These are phyloP conservation scores for Citrus mangshanensis DNA, from an alignment of 345 rosid genomes.

Conservation along the genomic window DNA sequence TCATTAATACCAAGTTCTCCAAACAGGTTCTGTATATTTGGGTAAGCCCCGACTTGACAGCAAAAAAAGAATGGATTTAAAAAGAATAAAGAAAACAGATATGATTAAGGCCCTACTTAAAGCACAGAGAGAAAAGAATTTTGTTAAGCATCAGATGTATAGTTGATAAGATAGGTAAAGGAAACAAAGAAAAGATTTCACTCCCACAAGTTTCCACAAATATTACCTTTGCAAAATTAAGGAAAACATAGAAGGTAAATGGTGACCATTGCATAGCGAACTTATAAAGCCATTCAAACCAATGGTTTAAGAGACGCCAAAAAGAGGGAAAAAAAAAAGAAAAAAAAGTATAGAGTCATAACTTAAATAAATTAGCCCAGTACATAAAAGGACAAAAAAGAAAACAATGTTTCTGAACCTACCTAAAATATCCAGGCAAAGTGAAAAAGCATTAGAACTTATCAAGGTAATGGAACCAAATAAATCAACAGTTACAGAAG, in stretches of 20 bases:
- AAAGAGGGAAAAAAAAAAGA: background rate
- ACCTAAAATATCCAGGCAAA: conserved; percentile 66
- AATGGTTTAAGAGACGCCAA: background rate
- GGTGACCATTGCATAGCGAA: background rate
- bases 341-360: background rate
- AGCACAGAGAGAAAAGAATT: too few species aligned
- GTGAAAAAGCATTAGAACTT: conserved; percentile 8
- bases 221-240: too few species aligned
- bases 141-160: too few species aligned
- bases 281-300: background rate
- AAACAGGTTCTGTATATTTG: conserved; percentile 85
- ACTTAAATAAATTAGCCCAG: background rate
- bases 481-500: background rate
- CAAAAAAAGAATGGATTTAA: conserved; percentile 18
- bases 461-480: background rate
- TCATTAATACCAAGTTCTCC: conserved; percentile 92
- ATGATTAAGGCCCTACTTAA: too few species aligned
- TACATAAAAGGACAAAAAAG: background rate
- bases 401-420: conserved; percentile 20
- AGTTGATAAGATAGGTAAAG: too few species aligned
- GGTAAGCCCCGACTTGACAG: conserved; percentile 87
- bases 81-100: background rate
- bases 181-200: background rate
- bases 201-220: background rate
- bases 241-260: background rate